These are phyloP conservation scores for Blastocystis sp. DNA, from an alignment of 352 stramenopile genomes.

Conservation along the genomic window DNA sequence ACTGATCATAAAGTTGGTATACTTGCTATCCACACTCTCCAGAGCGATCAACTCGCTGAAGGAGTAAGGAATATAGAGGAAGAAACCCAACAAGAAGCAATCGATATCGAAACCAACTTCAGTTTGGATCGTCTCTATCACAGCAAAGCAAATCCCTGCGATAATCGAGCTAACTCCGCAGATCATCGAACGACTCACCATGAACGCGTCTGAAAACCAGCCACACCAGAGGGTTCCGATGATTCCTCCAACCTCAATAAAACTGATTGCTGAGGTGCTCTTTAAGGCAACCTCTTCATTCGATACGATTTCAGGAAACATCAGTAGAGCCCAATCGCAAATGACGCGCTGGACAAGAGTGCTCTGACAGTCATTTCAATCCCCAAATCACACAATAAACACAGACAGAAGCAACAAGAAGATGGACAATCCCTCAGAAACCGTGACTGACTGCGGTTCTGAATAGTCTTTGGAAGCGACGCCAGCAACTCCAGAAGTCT, in stretches of 20 bases:
- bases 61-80: constrained; percentile 33
- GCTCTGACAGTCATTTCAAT: not conserved
- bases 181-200: not conserved
- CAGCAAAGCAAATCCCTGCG: not conserved
- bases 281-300: not conserved
- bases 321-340: not conserved
- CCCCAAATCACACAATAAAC: not conserved
- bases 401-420: not conserved
- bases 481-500: not conserved
- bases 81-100: constrained; percentile 14
- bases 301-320: not conserved
- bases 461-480: not conserved
- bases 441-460: too few relatives aligned
- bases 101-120: not conserved
- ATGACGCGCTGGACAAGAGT: constrained; percentile 15
- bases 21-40: not conserved
- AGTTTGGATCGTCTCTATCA: not conserved
- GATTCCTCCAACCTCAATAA: constrained; percentile 24
- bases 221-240: constrained; percentile 31
- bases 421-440: not conserved
- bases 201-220: constrained; percentile 8
- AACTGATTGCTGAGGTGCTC: constrained; percentile 16
- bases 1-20: constrained; percentile 1
- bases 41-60: constrained; percentile 42
- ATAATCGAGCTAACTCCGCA: not conserved